phyloP scores from a whole-genome alignment of 495 filamentous ascomycete genomes.

The Rhypophila decipiens region DNA sequence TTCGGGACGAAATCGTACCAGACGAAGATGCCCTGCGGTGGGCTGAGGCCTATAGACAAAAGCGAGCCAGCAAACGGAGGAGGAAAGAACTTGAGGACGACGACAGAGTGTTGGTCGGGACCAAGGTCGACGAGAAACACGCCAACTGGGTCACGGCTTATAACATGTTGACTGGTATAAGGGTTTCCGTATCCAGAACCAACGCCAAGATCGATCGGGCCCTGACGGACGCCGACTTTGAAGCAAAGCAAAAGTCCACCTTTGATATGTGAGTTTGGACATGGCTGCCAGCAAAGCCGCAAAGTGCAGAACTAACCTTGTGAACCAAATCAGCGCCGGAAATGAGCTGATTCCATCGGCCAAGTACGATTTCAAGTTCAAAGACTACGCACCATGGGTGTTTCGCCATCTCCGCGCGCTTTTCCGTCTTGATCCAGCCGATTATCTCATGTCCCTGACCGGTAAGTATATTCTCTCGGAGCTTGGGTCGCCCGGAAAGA shows the following conservation, averaged over 20 bases:
- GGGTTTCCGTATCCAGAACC: constrained; percentile 90
- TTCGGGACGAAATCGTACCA: constrained; percentile 72
- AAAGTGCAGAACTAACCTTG: constrained; percentile 6
- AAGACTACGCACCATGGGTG: constrained; percentile 99
- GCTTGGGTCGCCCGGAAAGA: constrained; percentile 94
- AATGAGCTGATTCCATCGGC: constrained; percentile 96
- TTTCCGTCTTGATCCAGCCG: constrained; percentile 89
- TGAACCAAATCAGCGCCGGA: constrained; percentile 68
- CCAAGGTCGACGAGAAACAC: constrained; percentile 95
- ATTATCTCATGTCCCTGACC: constrained; percentile 97
- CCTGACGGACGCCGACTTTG: constrained; percentile 84
- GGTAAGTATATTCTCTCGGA: constrained; percentile 99
- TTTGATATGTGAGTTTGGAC: constrained; percentile 70
- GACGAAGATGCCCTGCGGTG: constrained; percentile 86
- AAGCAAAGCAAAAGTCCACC: constrained; percentile 90
- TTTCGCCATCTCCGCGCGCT: constrained; percentile 87
- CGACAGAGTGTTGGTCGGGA: constrained; percentile 90
- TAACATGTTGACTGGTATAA: constrained; percentile 99
- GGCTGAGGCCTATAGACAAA: constrained; percentile 88
- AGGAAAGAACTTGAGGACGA: constrained; percentile 87
- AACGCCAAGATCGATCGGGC: constrained; percentile 94
- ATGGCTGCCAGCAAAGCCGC: not conserved
- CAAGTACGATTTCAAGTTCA: constrained; percentile 99
- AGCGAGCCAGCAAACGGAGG: constrained; percentile 74
- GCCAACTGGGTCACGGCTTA: constrained; percentile 98